phyloP scores from a whole-genome alignment of 441 rosid species.

The Lepidium campestre region DNA sequence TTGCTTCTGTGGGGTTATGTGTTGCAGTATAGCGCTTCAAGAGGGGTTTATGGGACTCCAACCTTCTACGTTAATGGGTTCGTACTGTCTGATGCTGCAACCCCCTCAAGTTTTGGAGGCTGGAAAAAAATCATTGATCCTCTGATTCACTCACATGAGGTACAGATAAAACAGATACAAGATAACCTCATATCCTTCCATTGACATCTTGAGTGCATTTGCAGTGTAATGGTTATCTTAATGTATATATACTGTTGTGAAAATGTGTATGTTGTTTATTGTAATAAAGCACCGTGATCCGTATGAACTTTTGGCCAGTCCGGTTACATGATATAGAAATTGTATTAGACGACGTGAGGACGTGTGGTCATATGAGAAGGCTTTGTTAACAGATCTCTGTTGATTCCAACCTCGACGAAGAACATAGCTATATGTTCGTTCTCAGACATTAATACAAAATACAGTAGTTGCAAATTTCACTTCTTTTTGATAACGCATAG shows the following conservation, averaged over 20 bases:
- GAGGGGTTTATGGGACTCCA: conserved; percentile 79
- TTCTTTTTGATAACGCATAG: too few relatives aligned
- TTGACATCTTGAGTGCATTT: background rate
- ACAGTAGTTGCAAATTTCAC: background rate
- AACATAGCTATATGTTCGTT: background rate
- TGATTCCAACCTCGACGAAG: background rate
- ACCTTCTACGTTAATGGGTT: conserved; percentile 76
- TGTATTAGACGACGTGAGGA: background rate
- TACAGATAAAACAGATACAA: background rate
- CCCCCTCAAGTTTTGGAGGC: conserved; percentile 38
- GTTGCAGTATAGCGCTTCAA: conserved; percentile 73
- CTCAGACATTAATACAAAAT: background rate
- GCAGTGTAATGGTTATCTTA: background rate
- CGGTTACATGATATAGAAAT: background rate
- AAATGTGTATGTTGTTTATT: conserved; percentile 1
- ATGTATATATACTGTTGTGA: background rate
- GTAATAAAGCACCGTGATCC: background rate
- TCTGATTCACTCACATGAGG: conserved; percentile 29
- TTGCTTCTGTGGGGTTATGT: conserved; percentile 1
- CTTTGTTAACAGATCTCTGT: background rate
- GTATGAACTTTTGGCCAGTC: background rate
- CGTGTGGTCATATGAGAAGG: background rate
- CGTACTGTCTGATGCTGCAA: conserved; percentile 44
- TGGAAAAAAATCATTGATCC: conserved; percentile 72
- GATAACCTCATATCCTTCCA: background rate